A percentile compares a stretch with the other conserved stretches of the same genome.
phyloP scores from a whole-genome alignment of 352 stramenopile species.

The Pythium dissotocum region DNA sequence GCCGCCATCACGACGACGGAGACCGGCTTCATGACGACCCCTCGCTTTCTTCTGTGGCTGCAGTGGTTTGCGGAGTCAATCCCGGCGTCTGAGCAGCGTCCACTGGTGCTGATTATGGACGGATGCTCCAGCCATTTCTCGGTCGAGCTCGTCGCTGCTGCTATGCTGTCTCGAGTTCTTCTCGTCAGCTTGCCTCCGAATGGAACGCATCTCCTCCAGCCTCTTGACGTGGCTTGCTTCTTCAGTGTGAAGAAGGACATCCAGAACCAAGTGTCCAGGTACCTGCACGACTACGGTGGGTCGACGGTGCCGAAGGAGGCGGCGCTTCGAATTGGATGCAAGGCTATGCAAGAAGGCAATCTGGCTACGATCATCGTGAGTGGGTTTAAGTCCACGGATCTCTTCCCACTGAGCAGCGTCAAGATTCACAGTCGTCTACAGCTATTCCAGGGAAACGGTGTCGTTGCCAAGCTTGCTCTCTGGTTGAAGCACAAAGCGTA shows the following conservation, averaged over 20 bases:
- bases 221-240: slow-evolving; percentile 30
- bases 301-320: too few relatives aligned
- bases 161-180: slow-evolving; percentile 3
- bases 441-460: too few relatives aligned
- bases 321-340: too few relatives aligned
- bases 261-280: too few relatives aligned
- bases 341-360: too few relatives aligned
- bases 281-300: too few relatives aligned
- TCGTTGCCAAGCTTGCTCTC: too few relatives aligned
- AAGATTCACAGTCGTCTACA: too few relatives aligned
- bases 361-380: too few relatives aligned
- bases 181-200: slow-evolving; percentile 19
- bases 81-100: not conserved
- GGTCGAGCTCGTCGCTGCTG: not conserved
- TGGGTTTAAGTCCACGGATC: too few relatives aligned
- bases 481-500: too few relatives aligned
- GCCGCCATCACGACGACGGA: slow-evolving; percentile 19
- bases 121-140: slow-evolving; percentile 26
- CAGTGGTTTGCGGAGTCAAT: slow-evolving; percentile 12
- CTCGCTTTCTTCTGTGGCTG: slow-evolving; percentile 13
- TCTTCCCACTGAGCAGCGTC: too few relatives aligned
- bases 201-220: slow-evolving; percentile 25
- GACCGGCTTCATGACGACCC: slow-evolving; percentile 20
- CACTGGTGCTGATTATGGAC: slow-evolving; percentile 12
- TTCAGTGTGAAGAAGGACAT: slow-evolving; percentile 16